Percentiles rank a stretch among this genome's conserved stretches.
These are phyloP conservation scores for Dentipellis fragilis DNA, from an alignment of 768 basidiomycete species.

Conservation along the genomic window DNA sequence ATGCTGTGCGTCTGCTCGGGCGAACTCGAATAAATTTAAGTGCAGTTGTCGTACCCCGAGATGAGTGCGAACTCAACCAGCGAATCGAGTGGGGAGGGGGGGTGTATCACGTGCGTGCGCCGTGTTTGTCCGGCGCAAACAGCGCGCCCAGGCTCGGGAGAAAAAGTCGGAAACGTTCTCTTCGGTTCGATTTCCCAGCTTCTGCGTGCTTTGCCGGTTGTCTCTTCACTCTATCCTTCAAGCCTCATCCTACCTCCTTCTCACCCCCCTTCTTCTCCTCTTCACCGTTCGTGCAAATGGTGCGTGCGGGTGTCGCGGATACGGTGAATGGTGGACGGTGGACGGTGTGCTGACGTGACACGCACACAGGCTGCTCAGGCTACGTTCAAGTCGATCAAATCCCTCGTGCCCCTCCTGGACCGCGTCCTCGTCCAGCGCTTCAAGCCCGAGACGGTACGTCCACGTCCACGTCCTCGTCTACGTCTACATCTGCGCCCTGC, in stretches of 20 bases:
- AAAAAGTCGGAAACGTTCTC: constrained; percentile 4
- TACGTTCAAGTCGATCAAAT: constrained; percentile 92
- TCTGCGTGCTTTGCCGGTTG: neutral
- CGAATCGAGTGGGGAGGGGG: neutral
- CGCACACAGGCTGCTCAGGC: constrained; percentile 63
- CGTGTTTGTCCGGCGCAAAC: constrained; percentile 2
- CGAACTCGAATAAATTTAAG: too few species aligned
- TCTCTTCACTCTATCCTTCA: neutral
- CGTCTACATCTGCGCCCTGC: neutral
- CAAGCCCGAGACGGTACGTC: constrained; percentile 86
- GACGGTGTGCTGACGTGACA: neutral
- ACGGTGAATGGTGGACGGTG: too few species aligned
- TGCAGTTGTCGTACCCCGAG: too few species aligned
- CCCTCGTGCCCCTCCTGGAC: constrained; percentile 86
- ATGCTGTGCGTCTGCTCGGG: too few species aligned
- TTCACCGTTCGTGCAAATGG: neutral
- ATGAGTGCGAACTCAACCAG: neutral
- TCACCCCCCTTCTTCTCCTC: neutral
- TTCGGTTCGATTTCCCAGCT: constrained; percentile 3
- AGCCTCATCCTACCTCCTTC: neutral
- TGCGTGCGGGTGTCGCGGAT: neutral
- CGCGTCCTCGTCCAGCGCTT: constrained; percentile 95
- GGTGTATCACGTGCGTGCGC: neutral
- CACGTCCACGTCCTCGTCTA: neutral
- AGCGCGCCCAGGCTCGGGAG: neutral